phyloP scores from a whole-genome alignment of 257 asterid genomes.

The Anisodus tanguticus region DNA sequence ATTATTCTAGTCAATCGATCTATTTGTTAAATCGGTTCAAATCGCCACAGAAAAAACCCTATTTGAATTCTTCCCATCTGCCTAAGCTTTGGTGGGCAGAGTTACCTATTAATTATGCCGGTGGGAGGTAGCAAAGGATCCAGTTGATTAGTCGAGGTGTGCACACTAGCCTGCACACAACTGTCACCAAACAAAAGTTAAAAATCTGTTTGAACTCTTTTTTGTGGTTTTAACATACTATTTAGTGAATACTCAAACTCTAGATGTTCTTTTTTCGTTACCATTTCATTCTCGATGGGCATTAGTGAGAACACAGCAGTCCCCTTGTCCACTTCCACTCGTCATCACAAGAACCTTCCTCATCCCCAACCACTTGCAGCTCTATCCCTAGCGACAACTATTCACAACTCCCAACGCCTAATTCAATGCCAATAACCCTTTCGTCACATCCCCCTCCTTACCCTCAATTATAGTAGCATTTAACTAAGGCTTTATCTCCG shows the following conservation, averaged over 20 bases:
- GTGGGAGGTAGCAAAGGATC: background rate
- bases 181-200: background rate
- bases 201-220: background rate
- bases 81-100: background rate
- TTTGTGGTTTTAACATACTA: background rate
- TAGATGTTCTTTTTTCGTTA: background rate
- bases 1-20: background rate
- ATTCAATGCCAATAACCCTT: background rate
- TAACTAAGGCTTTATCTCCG: background rate
- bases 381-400: background rate
- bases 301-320: background rate
- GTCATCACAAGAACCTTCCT: background rate
- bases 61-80: background rate
- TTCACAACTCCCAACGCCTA: background rate
- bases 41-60: background rate
- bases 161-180: background rate
- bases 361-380: slow-evolving; percentile 15
- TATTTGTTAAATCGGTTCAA: background rate
- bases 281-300: slow-evolving; percentile 6
- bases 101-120: background rate
- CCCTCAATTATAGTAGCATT: slow-evolving; percentile 9
- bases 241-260: background rate
- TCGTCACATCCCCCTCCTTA: background rate
- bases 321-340: slow-evolving; percentile 3
- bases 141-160: background rate